Percentiles rank a stretch among this genome's conserved stretches.
These are phyloP conservation scores for Dinochytrium kinnereticum DNA, from an alignment of 371 early-diverging fungal genomes.

Conservation along the genomic window DNA sequence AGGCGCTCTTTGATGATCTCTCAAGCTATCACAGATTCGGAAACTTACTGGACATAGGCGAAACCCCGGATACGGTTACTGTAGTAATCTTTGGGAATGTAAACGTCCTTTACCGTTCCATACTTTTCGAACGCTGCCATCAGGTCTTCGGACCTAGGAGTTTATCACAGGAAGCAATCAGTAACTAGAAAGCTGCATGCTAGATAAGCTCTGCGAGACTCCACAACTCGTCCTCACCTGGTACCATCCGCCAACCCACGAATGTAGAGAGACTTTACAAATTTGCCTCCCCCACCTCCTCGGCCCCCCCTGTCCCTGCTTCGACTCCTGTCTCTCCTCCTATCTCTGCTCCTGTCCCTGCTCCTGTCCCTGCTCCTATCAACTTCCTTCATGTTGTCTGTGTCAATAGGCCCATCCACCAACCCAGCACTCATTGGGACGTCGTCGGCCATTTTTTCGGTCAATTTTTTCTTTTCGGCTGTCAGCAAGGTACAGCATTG, in stretches of 20 bases:
- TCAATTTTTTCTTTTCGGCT: too few relatives aligned
- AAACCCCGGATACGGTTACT: conserved; percentile 47
- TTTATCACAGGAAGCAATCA: neutral
- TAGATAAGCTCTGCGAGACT: neutral
- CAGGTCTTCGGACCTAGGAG: conserved; percentile 44
- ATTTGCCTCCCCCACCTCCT: conserved; percentile 4
- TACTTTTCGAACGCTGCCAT: conserved; percentile 46
- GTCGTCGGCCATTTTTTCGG: neutral
- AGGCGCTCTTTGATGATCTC: too few relatives aligned
- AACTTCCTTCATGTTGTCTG: neutral
- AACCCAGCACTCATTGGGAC: neutral
- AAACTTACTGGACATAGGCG: conserved; percentile 51
- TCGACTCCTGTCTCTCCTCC: conserved; percentile 1
- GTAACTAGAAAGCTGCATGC: neutral
- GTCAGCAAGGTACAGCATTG: too few relatives aligned
- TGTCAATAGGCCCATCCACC: neutral
- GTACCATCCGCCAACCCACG: conserved; percentile 45
- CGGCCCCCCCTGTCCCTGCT: conserved; percentile 1
- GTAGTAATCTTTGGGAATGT: conserved; percentile 53
- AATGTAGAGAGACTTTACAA: conserved; percentile 41
- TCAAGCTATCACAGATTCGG: neutral
- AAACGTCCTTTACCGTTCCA: conserved; percentile 51
- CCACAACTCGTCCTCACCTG: too few relatives aligned
- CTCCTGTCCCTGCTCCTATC: neutral
- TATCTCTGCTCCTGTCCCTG: neutral